Evolutionary conservation across 768 basidiomycete species (phyloP), one percentile per base, ranked within the genome.

Genomic region (Termitomyces sp.): DNA sequence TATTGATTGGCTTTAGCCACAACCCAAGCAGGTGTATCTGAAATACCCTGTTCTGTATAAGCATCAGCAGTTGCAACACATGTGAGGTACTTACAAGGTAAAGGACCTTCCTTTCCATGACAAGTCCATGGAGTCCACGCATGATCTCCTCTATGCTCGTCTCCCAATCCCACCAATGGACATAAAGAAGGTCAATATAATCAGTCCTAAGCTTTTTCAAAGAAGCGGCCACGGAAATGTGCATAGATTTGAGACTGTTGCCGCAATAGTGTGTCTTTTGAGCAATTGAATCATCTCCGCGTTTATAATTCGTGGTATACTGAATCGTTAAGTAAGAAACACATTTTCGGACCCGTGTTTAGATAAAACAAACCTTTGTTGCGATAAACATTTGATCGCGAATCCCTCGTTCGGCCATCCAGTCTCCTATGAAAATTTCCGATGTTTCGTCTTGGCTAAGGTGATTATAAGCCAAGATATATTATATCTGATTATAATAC

Each of bases 81-180:
- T 28, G 30, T 22, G 43, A n/a, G 38, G 41, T 54, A 46, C 66
- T 54, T 52, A 72, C 73, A 24, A 73, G 69, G 60, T 82, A 81
- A 5, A 80, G 65, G 18, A 84, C 80, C 63, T 84, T 85, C 18
- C 84, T 77, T 24, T 70, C 63, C 8, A 68, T 66, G 48, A 86
- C 79, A 40, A 86, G 73, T 22, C 72, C 72, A 61, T 86, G 80
- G 5, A 87, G 68, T 5, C 71, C 67, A 48, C 77, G 73, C 82
- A 86, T 84, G 32, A 85, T 67, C 67, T 87, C 85, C 60, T 79
- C 76, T 48, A 86, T 71, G 16, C 72, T 71, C 10, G 80, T 81
- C 14, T 72, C 67, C 59, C 71, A 83, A 63, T 85, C 83, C 82
- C 82, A 81, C 70, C 71, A 76, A 56, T 79, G 76, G 3, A 78